Evolutionary conservation across 495 filamentous ascomycete species (phyloP), one percentile per base, ranked within the genome.

Genomic region (Entonaema liquescens): DNA sequence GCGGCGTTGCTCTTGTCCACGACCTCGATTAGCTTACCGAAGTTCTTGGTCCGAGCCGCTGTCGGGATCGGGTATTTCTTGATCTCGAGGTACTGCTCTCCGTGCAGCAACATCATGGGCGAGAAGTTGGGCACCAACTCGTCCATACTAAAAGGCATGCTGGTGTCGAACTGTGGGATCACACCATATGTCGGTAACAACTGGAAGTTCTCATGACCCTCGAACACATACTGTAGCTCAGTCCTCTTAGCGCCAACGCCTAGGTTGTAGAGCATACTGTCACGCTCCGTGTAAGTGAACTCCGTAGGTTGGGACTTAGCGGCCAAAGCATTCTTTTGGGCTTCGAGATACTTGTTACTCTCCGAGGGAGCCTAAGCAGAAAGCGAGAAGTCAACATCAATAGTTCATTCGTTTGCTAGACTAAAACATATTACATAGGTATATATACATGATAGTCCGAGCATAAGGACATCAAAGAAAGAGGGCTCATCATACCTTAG

Each of bases 61-160:
- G 95, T 98, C 31, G 96, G 95, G 79, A 99, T 93, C 54, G 96
- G 95, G 84, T 89, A 97, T 80, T 95, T 92, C 78, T 90, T 90
- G 78, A 99, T 88, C 80, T 98, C 96, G 71, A 98, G 92, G 86
- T 94, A 99, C 83, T 99, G 95, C 83, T 99, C 95, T 75, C 95
- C 95, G 85, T 99, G 95, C 19, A 99, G 90, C 56, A 99, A 89
- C 94, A 98, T 97, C 96, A 98, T 99, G 69, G 94, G 95, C 5
- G 87, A 92, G 87, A 97, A 99, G 83, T 98, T 93, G 76, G 93
- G 93, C 44, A 98, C 89, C 68, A 99, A 83, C 25, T 97, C 92
- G 68, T 89, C 86, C 70, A 95, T 83, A 83, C 83, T 88, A 85
- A 90, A 99, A 59, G 96, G 93, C 56, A 87, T 83, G 67, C 89